These are phyloP conservation scores for Fusarium stilboides DNA, from an alignment of 2,329 filamentous ascomycete species.

Conservation along the genomic window DNA sequence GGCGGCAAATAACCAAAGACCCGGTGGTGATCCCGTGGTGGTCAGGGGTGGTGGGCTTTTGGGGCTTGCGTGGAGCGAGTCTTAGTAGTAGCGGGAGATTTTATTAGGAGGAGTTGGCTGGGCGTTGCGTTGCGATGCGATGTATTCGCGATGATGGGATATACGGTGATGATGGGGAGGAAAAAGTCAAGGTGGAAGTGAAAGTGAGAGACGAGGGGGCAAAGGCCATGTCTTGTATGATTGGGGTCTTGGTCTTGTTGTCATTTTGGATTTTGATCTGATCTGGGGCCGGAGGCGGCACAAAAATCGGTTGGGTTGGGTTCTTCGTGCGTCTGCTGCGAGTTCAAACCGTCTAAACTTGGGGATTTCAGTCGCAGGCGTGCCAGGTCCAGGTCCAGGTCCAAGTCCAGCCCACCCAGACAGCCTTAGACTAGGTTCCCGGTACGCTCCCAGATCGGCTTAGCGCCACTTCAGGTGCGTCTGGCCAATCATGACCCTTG, in stretches of 20 bases:
- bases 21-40: conserved; percentile 51
- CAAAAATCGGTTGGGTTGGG: conserved; percentile 52
- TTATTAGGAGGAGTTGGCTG: conserved; percentile 45
- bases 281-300: conserved; percentile 58
- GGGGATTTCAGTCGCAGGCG: conserved; percentile 22
- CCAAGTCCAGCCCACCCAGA: conserved; percentile 27
- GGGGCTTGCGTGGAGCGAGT: conserved; percentile 51
- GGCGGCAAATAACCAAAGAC: conserved; percentile 48
- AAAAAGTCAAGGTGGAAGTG: conserved; percentile 41
- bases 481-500: conserved; percentile 24
- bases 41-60: conserved; percentile 52
- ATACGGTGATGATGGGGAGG: conserved; percentile 46
- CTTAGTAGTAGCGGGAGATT: conserved; percentile 43
- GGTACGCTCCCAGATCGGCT: conserved; percentile 8
- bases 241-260: conserved; percentile 59
- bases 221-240: conserved; percentile 56
- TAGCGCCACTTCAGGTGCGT: conserved; percentile 37
- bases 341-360: conserved; percentile 10
- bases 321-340: conserved; percentile 12
- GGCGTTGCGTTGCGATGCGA: conserved; percentile 44
- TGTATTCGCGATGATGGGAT: conserved; percentile 36
- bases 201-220: conserved; percentile 49
- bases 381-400: conserved; percentile 3
- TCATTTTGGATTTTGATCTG: conserved; percentile 56
- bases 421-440: conserved; percentile 24